Percentiles rank a stretch among this genome's conserved stretches.
phyloP scores from a whole-genome alignment of 2,329 filamentous ascomycete genomes.

The Lomentospora prolificans region DNA sequence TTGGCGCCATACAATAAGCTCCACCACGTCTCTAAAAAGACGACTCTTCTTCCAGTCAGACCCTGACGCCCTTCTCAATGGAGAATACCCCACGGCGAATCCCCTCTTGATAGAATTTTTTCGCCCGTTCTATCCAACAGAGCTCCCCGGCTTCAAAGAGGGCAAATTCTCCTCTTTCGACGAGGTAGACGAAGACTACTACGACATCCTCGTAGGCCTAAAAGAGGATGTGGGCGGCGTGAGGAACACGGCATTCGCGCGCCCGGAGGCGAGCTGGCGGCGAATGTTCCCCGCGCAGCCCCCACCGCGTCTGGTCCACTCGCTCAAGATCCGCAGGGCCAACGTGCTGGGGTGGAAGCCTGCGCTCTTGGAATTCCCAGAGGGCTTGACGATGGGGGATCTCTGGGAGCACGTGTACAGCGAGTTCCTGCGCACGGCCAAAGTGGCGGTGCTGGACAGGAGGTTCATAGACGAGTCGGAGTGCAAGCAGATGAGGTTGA shows the following conservation, averaged over 20 bases:
- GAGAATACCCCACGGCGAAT: neutral
- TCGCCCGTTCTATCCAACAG: neutral
- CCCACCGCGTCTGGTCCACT: neutral
- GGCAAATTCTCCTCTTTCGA: neutral
- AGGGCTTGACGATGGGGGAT: neutral
- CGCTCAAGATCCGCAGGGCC: neutral
- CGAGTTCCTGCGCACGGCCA: neutral
- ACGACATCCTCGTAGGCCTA: neutral
- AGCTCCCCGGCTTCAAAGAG: neutral
- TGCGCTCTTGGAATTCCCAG: neutral
- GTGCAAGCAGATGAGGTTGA: neutral
- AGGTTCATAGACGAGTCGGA: neutral
- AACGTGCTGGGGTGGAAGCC: neutral
- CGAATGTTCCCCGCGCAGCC: neutral
- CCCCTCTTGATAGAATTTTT: neutral
- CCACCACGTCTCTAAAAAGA: neutral
- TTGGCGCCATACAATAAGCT: neutral
- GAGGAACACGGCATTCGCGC: neutral
- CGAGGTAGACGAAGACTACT: neutral
- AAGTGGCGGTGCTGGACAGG: neutral
- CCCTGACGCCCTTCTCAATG: neutral
- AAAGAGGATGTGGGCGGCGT: neutral
- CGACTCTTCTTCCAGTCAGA: neutral
- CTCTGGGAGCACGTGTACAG: neutral
- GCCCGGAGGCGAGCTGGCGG: neutral